phyloP scores from a whole-genome alignment of 805 yeast genomes.

The Zygosaccharomyces gambellarensis region DNA sequence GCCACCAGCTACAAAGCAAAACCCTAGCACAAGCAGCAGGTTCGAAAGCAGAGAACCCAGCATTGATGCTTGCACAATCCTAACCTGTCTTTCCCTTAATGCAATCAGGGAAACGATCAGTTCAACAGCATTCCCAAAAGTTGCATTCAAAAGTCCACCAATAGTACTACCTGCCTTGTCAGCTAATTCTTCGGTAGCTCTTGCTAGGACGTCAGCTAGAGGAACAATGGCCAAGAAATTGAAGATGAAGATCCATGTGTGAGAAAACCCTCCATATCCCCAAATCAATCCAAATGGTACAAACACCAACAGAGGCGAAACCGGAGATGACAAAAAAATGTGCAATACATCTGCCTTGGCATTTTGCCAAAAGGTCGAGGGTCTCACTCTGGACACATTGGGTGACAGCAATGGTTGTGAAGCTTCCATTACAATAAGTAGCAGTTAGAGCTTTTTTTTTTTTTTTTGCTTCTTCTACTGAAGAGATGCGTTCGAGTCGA shows the following conservation, averaged over 20 bases:
- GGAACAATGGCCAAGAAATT: conserved; percentile 92
- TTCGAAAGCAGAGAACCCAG: conserved; percentile 89
- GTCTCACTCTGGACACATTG: neutral
- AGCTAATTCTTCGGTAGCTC: conserved; percentile 88
- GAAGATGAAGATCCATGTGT: conserved; percentile 55
- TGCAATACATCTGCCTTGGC: conserved; percentile 22
- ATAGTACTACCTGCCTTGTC: conserved; percentile 84
- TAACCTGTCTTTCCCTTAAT: conserved; percentile 72
- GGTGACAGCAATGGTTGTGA: conserved; percentile 12
- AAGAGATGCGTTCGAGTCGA: neutral
- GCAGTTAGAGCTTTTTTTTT: neutral
- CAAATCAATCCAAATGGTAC: conserved; percentile 88
- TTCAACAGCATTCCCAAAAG: conserved; percentile 97
- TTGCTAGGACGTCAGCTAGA: conserved; percentile 82
- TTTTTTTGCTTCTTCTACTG: neutral
- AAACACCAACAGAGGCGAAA: conserved; percentile 70
- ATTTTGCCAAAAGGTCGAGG: conserved; percentile 17
- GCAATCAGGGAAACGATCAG: conserved; percentile 92
- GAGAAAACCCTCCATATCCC: conserved; percentile 53
- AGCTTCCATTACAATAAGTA: conserved; percentile 7
- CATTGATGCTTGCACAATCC: conserved; percentile 97
- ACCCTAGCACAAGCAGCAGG: conserved; percentile 84
- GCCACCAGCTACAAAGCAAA: conserved; percentile 93
- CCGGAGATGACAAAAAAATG: conserved; percentile 54
- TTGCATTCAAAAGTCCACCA: conserved; percentile 93